A percentile compares a stretch with the other conserved stretches of the same genome.
Evolutionary conservation across 2,329 filamentous ascomycete genomes (phyloP).

Genomic region (Aureobasidium leucospermi): DNA sequence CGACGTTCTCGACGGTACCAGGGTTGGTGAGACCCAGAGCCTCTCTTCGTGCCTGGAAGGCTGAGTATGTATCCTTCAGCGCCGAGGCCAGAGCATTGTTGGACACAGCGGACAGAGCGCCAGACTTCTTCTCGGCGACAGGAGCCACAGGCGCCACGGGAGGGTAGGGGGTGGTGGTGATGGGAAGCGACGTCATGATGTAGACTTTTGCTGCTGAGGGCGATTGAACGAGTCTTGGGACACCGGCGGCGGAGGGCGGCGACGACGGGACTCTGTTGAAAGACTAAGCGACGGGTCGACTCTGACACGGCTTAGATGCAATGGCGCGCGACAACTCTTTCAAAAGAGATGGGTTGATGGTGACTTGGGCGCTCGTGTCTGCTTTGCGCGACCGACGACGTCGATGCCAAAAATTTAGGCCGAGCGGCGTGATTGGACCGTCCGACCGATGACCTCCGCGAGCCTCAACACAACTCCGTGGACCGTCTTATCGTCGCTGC

Average conservation of each 20-base stretch:
- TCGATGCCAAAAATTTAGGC: constrained; percentile 14
- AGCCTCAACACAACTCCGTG: neutral
- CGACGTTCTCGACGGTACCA: constrained; percentile 81
- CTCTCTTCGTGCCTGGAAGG: constrained; percentile 78
- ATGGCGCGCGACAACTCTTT: constrained; percentile 8
- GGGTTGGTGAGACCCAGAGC: constrained; percentile 87
- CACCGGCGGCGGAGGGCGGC: constrained; percentile 1
- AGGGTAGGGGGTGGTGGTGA: neutral
- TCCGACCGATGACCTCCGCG: constrained; percentile 10
- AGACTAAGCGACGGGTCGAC: neutral
- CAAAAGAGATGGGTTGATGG: constrained; percentile 11
- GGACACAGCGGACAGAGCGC: constrained; percentile 56
- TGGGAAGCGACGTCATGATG: constrained; percentile 17
- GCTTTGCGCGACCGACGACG: constrained; percentile 13
- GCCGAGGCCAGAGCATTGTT: constrained; percentile 62
- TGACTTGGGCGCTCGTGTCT: neutral
- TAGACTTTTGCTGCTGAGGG: constrained; percentile 9
- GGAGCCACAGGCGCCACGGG: constrained; percentile 6
- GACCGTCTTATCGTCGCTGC: too few relatives aligned
- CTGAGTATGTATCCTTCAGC: constrained; percentile 60
- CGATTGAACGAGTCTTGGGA: neutral
- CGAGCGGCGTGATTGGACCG: constrained; percentile 13
- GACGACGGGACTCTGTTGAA: neutral
- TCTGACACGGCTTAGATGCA: neutral
- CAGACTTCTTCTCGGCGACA: constrained; percentile 12